A percentile compares a stretch with the other conserved stretches of the same genome.
These are phyloP conservation scores for Canariomyces notabilis DNA, from an alignment of 2,329 filamentous ascomycete species.

Conservation along the genomic window DNA sequence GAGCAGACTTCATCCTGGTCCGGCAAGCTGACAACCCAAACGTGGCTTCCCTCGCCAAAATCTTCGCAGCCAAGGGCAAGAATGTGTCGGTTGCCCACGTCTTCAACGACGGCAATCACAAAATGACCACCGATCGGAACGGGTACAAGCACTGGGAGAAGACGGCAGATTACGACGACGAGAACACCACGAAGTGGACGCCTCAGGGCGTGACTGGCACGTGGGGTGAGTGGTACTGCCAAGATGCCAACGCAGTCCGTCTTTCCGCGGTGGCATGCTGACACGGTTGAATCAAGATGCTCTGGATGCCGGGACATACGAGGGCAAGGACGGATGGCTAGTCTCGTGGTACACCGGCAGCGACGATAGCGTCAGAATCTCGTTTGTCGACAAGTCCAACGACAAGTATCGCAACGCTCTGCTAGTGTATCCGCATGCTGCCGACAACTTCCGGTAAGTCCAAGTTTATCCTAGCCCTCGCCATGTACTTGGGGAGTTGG, in stretches of 20 bases:
- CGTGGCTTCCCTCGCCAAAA: slow-evolving; percentile 21
- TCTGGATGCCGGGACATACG: slow-evolving; percentile 27
- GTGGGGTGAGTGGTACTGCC: not conserved
- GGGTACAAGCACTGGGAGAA: slow-evolving; percentile 21
- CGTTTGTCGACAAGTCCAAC: slow-evolving; percentile 30
- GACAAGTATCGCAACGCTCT: slow-evolving; percentile 32
- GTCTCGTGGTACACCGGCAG: slow-evolving; percentile 33
- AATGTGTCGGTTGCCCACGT: slow-evolving; percentile 19
- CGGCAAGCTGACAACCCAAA: slow-evolving; percentile 23
- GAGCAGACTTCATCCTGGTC: slow-evolving; percentile 21
- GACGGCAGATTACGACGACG: slow-evolving; percentile 27
- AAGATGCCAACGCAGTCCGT: not conserved
- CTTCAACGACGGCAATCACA: slow-evolving; percentile 25
- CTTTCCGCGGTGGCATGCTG: not conserved
- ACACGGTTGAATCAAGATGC: slow-evolving; percentile 26
- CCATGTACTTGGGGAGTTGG: not conserved
- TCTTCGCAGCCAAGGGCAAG: slow-evolving; percentile 14
- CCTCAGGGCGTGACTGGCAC: slow-evolving; percentile 34
- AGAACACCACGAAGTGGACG: slow-evolving; percentile 30
- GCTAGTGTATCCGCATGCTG: slow-evolving; percentile 31
- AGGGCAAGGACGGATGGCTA: slow-evolving; percentile 32
- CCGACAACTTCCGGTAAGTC: slow-evolving; percentile 28
- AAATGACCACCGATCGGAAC: slow-evolving; percentile 18
- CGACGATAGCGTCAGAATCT: slow-evolving; percentile 28
- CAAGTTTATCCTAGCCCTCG: no score